Percentiles rank a stretch among this genome's conserved stretches.
These are phyloP conservation scores for Blastobotrys niveus DNA, from an alignment of 1,139 yeast species.

Conservation along the genomic window DNA sequence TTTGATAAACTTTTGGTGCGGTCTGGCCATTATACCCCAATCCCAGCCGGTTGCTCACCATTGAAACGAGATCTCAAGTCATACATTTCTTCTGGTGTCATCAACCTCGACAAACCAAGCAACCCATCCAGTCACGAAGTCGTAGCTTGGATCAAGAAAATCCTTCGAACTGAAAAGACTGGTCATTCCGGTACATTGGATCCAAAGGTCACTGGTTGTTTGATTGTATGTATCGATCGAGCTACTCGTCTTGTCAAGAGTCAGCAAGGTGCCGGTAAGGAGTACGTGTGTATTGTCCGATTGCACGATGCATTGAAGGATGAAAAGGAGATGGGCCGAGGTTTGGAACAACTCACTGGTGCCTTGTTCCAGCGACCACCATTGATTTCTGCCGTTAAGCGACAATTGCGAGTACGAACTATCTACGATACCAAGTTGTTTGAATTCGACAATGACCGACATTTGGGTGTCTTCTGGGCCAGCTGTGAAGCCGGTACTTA, in stretches of 20 bases:
- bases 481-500: constrained; percentile 99
- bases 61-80: constrained; percentile 87
- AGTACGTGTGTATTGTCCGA: constrained; percentile 95
- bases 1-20: constrained; percentile 91
- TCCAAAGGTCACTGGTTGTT: constrained; percentile 92
- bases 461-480: constrained; percentile 98
- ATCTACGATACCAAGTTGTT: constrained; percentile 92
- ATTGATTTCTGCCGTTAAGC: constrained; percentile 95
- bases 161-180: constrained; percentile 90
- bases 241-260: constrained; percentile 97
- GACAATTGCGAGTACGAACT: constrained; percentile 97
- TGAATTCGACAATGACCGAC: constrained; percentile 95
- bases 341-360: constrained; percentile 92
- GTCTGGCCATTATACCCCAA: constrained; percentile 95
- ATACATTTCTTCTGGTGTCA: constrained; percentile 90
- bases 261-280: constrained; percentile 99
- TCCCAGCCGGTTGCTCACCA: constrained; percentile 92
- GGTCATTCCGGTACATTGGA: constrained; percentile 99
- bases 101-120: constrained; percentile 94
- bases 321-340: constrained; percentile 81
- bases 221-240: constrained; percentile 95
- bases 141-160: constrained; percentile 98
- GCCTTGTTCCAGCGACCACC: constrained; percentile 99
- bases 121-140: constrained; percentile 98
- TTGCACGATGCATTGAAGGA: constrained; percentile 89